Percentiles rank a stretch among this genome's conserved stretches.
phyloP scores from a whole-genome alignment of 2,329 filamentous ascomycete species.

The Parasarocladium wereldwijsianum region DNA sequence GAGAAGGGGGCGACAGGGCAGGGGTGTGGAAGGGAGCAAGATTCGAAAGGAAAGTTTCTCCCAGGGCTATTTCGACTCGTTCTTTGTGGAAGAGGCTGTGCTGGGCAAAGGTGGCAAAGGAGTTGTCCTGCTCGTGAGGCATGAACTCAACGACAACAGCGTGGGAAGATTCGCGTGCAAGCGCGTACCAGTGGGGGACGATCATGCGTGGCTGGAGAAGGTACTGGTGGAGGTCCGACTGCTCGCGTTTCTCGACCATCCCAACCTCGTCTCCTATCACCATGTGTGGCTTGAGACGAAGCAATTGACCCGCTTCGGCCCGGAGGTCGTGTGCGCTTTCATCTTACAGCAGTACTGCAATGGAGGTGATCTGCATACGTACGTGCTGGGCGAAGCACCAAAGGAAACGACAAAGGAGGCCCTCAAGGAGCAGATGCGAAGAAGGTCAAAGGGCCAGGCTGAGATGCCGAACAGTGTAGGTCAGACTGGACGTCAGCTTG shows the following conservation, averaged over 20 bases:
- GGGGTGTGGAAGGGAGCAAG: constrained; percentile 42
- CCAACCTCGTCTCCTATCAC: constrained; percentile 89
- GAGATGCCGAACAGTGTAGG: constrained; percentile 36
- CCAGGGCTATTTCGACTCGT: constrained; percentile 81
- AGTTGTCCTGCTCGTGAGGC: constrained; percentile 84
- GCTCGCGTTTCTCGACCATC: constrained; percentile 79
- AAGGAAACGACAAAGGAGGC: constrained; percentile 62
- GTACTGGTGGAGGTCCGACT: constrained; percentile 86
- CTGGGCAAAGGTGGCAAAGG: constrained; percentile 87
- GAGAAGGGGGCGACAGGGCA: constrained; percentile 29
- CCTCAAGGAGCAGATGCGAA: constrained; percentile 73
- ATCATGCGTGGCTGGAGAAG: constrained; percentile 91
- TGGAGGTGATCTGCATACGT: constrained; percentile 74
- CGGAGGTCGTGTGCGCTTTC: constrained; percentile 85
- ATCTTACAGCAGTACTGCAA: constrained; percentile 98
- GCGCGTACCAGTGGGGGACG: constrained; percentile 85
- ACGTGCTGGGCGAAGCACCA: constrained; percentile 57
- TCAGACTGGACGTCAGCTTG: constrained; percentile 32
- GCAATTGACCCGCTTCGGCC: constrained; percentile 71
- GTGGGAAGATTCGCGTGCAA: constrained; percentile 94
- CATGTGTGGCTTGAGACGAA: constrained; percentile 95
- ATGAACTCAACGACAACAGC: constrained; percentile 77
- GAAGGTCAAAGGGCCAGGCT: constrained; percentile 62
- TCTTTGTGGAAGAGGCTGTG: constrained; percentile 80
- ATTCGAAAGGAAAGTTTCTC: constrained; percentile 83